Evolutionary conservation across 306 rosid species (phyloP).

Genomic region (Ormosia semicastrata): DNA sequence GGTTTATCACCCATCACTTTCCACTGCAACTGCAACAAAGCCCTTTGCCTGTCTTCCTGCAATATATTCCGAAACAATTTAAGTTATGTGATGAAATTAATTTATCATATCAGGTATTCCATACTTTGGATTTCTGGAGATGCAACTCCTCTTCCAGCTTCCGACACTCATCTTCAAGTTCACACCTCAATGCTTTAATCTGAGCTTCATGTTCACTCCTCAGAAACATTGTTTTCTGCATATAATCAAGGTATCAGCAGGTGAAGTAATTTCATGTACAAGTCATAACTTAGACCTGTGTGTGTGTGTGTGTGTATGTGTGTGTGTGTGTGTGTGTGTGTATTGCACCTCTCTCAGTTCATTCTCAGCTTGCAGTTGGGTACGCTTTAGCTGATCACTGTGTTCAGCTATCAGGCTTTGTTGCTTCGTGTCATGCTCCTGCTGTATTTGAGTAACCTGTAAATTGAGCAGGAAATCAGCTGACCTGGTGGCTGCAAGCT

Average conservation of each 20-base stretch:
- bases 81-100: neutral
- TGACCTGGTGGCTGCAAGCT: slow-evolving; percentile 6
- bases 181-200: slow-evolving; percentile 68
- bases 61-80: slow-evolving; percentile 21
- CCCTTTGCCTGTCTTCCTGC: slow-evolving; percentile 95
- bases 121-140: slow-evolving; percentile 87
- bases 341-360: slow-evolving; percentile 71
- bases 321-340: neutral
- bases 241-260: slow-evolving; percentile 20
- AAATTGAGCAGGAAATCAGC: slow-evolving; percentile 32
- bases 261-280: slow-evolving; percentile 10
- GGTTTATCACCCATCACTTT: slow-evolving; percentile 90
- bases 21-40: slow-evolving; percentile 95
- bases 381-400: slow-evolving; percentile 56
- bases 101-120: slow-evolving; percentile 26
- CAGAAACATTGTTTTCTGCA: slow-evolving; percentile 60
- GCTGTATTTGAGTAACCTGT: slow-evolving; percentile 66
- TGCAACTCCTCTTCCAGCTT: slow-evolving; percentile 88
- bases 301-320: neutral
- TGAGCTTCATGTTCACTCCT: slow-evolving; percentile 81
- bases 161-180: slow-evolving; percentile 79
- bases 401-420: slow-evolving; percentile 53
- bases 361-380: slow-evolving; percentile 69
- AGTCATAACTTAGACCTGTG: neutral
- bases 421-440: slow-evolving; percentile 66